phyloP scores from a whole-genome alignment of 2,329 filamentous ascomycete genomes.

The Bimuria novae-zelandiae region DNA sequence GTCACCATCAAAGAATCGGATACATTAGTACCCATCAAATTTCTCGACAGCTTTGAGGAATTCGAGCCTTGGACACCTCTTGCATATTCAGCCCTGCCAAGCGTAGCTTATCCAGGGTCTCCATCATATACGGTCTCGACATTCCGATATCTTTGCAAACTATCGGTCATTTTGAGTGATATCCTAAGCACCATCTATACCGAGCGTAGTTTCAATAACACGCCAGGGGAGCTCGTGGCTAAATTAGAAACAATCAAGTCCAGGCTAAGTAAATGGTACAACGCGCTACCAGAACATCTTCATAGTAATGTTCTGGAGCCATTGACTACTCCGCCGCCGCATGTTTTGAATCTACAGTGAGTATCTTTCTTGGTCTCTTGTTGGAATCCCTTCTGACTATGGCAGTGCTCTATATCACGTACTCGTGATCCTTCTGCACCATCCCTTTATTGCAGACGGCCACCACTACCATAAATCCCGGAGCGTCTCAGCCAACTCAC shows the following conservation, averaged over 20 bases:
- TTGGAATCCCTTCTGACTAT: not conserved
- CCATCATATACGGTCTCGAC: conserved; percentile 53
- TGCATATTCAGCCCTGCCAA: conserved; percentile 34
- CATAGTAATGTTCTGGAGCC: conserved; percentile 41
- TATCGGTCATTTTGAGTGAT: conserved; percentile 55
- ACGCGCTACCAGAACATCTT: conserved; percentile 50
- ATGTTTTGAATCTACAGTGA: conserved; percentile 33
- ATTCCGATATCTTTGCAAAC: conserved; percentile 49
- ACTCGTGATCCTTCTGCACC: conserved; percentile 58
- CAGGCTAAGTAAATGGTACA: conserved; percentile 51
- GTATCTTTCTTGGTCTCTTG: not conserved
- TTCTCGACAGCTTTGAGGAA: conserved; percentile 59
- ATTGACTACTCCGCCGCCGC: conserved; percentile 43
- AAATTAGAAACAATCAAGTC: conserved; percentile 47
- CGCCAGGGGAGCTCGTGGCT: conserved; percentile 41
- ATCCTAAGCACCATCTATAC: conserved; percentile 44
- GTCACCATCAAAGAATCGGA: conserved; percentile 54
- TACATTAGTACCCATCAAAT: conserved; percentile 53
- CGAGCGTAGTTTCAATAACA: conserved; percentile 44
- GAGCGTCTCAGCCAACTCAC: conserved; percentile 51
- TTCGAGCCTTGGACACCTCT: conserved; percentile 58
- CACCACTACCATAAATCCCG: conserved; percentile 52
- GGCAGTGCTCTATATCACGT: conserved; percentile 54
- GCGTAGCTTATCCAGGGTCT: conserved; percentile 37
- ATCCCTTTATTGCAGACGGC: conserved; percentile 57